Evolutionary conservation across 805 yeast genomes (phyloP).

Genomic region (Saccharomycopsis fodiens): DNA sequence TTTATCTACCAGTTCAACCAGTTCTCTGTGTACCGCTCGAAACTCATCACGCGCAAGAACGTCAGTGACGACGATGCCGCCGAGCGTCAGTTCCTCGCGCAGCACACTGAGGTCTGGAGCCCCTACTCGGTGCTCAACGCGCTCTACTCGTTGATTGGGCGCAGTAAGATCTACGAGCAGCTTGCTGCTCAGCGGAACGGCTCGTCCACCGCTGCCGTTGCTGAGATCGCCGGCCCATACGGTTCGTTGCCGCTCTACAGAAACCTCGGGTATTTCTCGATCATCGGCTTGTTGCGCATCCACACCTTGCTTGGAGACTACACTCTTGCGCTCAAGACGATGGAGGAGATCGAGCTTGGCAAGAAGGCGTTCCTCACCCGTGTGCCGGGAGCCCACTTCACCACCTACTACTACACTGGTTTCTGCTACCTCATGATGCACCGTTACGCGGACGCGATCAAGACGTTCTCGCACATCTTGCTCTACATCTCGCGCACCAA

Average conservation of each 20-base stretch:
- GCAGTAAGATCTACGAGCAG: slow-evolving; percentile 34
- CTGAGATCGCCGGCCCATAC: slow-evolving; percentile 35
- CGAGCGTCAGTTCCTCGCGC: slow-evolving; percentile 32
- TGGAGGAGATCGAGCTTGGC: slow-evolving; percentile 39
- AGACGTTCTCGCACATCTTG: slow-evolving; percentile 39
- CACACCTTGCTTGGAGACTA: slow-evolving; percentile 44
- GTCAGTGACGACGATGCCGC: slow-evolving; percentile 23
- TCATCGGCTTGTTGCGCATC: slow-evolving; percentile 42
- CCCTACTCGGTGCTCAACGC: slow-evolving; percentile 42
- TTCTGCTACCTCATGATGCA: slow-evolving; percentile 44
- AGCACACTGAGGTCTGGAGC: slow-evolving; percentile 37
- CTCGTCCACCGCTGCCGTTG: slow-evolving; percentile 16
- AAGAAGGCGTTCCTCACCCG: slow-evolving; percentile 40
- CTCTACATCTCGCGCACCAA: slow-evolving; percentile 39
- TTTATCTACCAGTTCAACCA: slow-evolving; percentile 44
- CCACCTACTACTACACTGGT: slow-evolving; percentile 45
- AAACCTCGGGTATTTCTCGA: slow-evolving; percentile 40
- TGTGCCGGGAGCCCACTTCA: slow-evolving; percentile 43
- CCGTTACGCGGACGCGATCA: slow-evolving; percentile 43
- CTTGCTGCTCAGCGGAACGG: slow-evolving; percentile 27
- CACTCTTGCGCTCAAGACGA: slow-evolving; percentile 40
- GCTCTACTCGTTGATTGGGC: slow-evolving; percentile 37
- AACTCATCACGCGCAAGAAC: slow-evolving; percentile 28
- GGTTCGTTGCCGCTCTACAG: slow-evolving; percentile 37
- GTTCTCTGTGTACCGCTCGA: slow-evolving; percentile 35